A percentile compares a stretch with the other conserved stretches of the same genome.
Evolutionary conservation across 352 stramenopile genomes (phyloP).

Genomic region (Lagenidium sp.): DNA sequence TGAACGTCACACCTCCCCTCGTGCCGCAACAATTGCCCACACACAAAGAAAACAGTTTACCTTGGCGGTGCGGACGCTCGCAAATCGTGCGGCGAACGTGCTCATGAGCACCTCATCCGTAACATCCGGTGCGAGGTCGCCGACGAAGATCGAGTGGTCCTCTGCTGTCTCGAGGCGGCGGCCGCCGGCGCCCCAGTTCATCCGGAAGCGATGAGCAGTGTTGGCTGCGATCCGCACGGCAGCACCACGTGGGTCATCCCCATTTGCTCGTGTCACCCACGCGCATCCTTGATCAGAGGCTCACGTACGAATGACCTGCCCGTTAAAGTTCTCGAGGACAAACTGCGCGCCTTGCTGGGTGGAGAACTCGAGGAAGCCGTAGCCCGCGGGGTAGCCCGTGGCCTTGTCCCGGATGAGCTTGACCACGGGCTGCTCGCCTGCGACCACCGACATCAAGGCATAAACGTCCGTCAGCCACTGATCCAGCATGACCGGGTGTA

Average conservation of each 20-base stretch:
- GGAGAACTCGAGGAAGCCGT: constrained; percentile 89
- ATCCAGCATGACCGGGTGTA: no score
- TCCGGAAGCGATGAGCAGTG: constrained; percentile 84
- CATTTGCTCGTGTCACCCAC: neutral
- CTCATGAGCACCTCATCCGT: constrained; percentile 80
- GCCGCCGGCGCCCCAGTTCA: constrained; percentile 88
- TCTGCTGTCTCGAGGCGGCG: constrained; percentile 76
- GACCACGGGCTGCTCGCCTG: constrained; percentile 73
- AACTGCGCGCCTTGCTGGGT: constrained; percentile 71
- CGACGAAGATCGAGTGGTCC: constrained; percentile 90
- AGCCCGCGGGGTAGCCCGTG: constrained; percentile 82
- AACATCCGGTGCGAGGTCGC: constrained; percentile 87
- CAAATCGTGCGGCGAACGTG: constrained; percentile 75
- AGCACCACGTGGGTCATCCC: neutral
- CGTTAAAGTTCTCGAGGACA: constrained; percentile 83
- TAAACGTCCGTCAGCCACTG: no score
- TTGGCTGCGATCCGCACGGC: constrained; percentile 45
- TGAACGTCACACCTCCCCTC: no score
- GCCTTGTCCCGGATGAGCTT: constrained; percentile 90
- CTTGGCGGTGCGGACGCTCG: constrained; percentile 81
- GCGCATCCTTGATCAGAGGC: neutral
- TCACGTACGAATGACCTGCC: constrained; percentile 76
- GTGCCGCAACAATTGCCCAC: no score
- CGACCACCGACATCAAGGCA: neutral
- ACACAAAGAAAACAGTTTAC: constrained; percentile 1